These are phyloP conservation scores for Vitellaria paradoxa DNA, from an alignment of 179 eudicot species.

Conservation along the genomic window DNA sequence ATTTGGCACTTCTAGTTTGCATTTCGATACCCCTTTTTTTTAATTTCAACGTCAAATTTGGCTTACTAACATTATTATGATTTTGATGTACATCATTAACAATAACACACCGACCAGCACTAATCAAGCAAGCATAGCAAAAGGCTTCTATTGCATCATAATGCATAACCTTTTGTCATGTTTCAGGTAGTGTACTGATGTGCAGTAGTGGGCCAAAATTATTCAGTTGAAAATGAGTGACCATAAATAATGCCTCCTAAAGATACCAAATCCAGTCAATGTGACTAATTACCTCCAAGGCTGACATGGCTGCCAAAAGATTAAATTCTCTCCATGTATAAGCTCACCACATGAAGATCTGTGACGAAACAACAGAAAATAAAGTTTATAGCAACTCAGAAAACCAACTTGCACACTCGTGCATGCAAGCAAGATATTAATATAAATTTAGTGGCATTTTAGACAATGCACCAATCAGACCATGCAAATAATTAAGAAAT, in stretches of 20 bases:
- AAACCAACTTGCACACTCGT: neutral
- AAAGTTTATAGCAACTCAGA: neutral
- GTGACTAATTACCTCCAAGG: constrained; percentile 69
- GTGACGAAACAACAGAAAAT: constrained; percentile 24
- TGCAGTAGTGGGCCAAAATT: neutral
- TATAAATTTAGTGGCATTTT: neutral
- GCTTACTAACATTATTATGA: neutral
- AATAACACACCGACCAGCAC: too few species aligned
- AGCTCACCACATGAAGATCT: constrained; percentile 91
- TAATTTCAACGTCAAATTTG: neutral
- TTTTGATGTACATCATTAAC: neutral
- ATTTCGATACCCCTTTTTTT: neutral
- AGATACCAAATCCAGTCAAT: neutral
- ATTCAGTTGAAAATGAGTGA: neutral
- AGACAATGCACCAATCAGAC: neutral
- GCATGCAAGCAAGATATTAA: neutral
- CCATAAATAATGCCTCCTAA: neutral
- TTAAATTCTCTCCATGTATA: constrained; percentile 85
- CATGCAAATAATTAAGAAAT: neutral
- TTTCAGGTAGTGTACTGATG: neutral
- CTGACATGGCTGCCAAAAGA: constrained; percentile 99
- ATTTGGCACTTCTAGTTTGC: neutral
- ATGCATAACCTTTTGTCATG: neutral
- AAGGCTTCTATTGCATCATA: neutral
- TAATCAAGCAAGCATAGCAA: neutral